Conservation (phyloP, 2,329 filamentous ascomycete species). For the Didymella segeticola region DNA sequence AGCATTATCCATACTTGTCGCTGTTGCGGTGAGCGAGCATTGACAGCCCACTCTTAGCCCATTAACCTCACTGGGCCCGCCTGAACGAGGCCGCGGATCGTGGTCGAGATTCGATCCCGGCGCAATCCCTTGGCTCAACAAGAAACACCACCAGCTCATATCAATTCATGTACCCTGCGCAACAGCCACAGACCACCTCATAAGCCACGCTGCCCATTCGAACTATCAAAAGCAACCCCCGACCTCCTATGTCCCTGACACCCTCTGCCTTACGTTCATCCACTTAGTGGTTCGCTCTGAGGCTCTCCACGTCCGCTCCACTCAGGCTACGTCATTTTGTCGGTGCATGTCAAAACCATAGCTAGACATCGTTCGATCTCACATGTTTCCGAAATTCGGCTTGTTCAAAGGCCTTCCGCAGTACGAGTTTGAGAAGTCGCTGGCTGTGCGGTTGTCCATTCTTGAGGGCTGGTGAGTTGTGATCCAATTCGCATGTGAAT, state of each 20-base stretch:
- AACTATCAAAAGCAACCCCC: constrained; percentile 4
- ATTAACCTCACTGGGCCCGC: constrained; percentile 16
- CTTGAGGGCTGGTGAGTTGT: constrained; percentile 20
- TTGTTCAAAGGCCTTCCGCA: constrained; percentile 34
- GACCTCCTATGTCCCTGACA: not conserved
- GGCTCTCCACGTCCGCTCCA: constrained; percentile 18
- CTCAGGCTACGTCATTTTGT: constrained; percentile 35
- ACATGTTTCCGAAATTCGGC: constrained; percentile 34
- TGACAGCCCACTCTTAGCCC: constrained; percentile 23
- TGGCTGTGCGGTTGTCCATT: constrained; percentile 28
- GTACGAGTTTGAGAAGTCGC: constrained; percentile 36
- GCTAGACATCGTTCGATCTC: constrained; percentile 29
- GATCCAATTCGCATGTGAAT: constrained; percentile 12
- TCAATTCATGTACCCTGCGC: constrained; percentile 3
- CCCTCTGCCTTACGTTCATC: constrained; percentile 4
- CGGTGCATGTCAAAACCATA: constrained; percentile 23
- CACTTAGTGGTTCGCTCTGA: constrained; percentile 6
- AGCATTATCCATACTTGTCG: constrained; percentile 8
- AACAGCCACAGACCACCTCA: constrained; percentile 8
- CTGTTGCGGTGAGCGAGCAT: constrained; percentile 21
- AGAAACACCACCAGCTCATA: constrained; percentile 26
- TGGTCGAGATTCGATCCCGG: constrained; percentile 31
- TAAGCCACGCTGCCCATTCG: not conserved
- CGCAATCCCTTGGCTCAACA: constrained; percentile 40
- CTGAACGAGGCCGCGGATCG: constrained; percentile 26